Percentiles rank a stretch among this genome's conserved stretches.
phyloP scores from a whole-genome alignment of 768 basidiomycete genomes.

The Mycena filopes region DNA sequence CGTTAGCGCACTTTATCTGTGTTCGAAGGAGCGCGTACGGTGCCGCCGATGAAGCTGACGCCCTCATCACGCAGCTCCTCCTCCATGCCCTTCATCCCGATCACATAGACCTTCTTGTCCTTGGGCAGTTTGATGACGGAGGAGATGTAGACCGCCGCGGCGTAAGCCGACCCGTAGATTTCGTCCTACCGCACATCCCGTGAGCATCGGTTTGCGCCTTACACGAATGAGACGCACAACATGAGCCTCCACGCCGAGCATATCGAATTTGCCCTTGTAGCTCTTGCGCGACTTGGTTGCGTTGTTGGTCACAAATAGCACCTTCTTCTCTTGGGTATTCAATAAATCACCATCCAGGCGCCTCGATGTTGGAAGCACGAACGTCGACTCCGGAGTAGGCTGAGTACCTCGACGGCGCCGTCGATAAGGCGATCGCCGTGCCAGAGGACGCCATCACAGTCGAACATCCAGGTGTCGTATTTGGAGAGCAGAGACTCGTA shows the following conservation, averaged over 20 bases:
- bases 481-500: constrained; percentile 63
- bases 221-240: constrained; percentile 60
- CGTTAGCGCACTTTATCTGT: no score
- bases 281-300: constrained; percentile 90
- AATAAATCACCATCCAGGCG: no score
- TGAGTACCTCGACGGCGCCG: constrained; percentile 80
- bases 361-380: constrained; percentile 41
- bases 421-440: constrained; percentile 83
- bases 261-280: constrained; percentile 93
- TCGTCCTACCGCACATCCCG: constrained; percentile 81
- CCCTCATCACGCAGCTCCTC: constrained; percentile 94
- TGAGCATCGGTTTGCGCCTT: no score
- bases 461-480: constrained; percentile 96
- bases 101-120: constrained; percentile 94
- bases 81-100: constrained; percentile 92
- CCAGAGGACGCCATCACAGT: constrained; percentile 97
- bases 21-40: constrained; percentile 62
- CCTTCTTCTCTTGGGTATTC: constrained; percentile 69
- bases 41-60: constrained; percentile 82
- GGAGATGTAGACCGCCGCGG: constrained; percentile 78
- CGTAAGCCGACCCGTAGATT: constrained; percentile 94
- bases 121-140: constrained; percentile 90
- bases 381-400: constrained; percentile 78
- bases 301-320: constrained; percentile 97
- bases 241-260: constrained; percentile 84